A percentile compares a stretch with the other conserved stretches of the same genome.
Conservation (phyloP, 176 grass and related monocot genomes). For the Panicum miliaceum region DNA sequence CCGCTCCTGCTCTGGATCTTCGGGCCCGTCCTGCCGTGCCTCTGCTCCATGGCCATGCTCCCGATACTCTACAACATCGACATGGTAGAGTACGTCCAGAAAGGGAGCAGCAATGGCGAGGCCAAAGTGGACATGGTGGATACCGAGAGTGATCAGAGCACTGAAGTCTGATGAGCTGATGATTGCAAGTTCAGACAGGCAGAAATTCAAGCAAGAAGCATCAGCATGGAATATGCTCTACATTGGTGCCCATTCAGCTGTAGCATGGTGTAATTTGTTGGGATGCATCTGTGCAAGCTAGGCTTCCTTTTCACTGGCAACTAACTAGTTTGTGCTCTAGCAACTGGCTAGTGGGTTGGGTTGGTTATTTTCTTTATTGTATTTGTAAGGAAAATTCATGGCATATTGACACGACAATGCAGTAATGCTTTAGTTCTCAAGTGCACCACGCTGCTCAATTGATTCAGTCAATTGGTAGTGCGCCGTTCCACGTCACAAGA, state of each 20-base stretch:
- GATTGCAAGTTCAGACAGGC: background rate
- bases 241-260: background rate
- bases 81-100: constrained; percentile 32
- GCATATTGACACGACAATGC: constrained; percentile 14
- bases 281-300: background rate
- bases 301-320: constrained; percentile 10
- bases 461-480: background rate
- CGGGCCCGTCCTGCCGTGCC: constrained; percentile 64
- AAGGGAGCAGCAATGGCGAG: constrained; percentile 13
- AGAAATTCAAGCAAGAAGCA: background rate
- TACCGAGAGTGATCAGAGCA: constrained; percentile 30
- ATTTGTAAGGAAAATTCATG: background rate
- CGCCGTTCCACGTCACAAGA: background rate
- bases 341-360: constrained; percentile 11
- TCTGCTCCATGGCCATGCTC: constrained; percentile 56
- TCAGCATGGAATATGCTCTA: background rate
- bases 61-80: constrained; percentile 67
- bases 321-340: background rate
- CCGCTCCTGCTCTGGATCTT: constrained; percentile 84
- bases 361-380: background rate
- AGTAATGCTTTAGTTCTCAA: background rate
- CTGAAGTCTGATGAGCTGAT: constrained; percentile 23
- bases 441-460: background rate
- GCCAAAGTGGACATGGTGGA: constrained; percentile 2
- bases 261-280: background rate